phyloP scores from a whole-genome alignment of 176 grass and related monocot genomes.

The Carex littledalei region DNA sequence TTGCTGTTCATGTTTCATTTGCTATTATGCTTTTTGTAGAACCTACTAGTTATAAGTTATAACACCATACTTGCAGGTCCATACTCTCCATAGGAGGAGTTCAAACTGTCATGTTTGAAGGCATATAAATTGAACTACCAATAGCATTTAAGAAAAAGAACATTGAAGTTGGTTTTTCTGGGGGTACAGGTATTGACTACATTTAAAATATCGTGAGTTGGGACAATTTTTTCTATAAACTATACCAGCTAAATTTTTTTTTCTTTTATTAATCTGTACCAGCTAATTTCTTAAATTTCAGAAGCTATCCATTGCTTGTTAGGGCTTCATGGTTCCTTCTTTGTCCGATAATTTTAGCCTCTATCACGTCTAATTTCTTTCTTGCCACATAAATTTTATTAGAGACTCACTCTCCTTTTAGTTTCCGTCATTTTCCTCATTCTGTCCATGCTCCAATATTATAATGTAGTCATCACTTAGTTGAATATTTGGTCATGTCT shows the following conservation, averaged over 20 bases:
- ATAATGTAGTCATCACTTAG: not conserved
- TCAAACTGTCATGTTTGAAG: slow-evolving; percentile 13
- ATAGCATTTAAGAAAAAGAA: slow-evolving; percentile 17
- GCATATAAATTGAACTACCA: slow-evolving; percentile 11
- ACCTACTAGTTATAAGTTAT: slow-evolving; percentile 14
- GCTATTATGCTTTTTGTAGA: slow-evolving; percentile 4
- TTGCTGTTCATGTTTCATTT: slow-evolving; percentile 13
- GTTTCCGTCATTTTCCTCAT: not conserved
- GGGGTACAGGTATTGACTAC: slow-evolving; percentile 10
- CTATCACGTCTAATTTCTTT: slow-evolving; percentile 1
- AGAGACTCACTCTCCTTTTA: not conserved
- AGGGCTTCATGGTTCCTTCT: not conserved
- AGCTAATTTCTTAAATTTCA: not conserved
- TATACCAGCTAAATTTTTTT: not conserved
- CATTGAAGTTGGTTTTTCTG: not conserved
- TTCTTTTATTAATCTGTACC: not conserved
- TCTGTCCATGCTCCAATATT: not conserved
- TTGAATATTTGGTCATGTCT: slow-evolving; percentile 5
- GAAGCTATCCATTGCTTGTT: not conserved
- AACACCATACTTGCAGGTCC: slow-evolving; percentile 19
- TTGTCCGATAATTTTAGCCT: not conserved
- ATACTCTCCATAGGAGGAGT: not conserved
- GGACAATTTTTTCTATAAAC: not conserved
- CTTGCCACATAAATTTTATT: not conserved
- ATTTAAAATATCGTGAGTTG: not conserved